phyloP scores from a whole-genome alignment of 768 basidiomycete genomes.

The Suillus hirtellus region DNA sequence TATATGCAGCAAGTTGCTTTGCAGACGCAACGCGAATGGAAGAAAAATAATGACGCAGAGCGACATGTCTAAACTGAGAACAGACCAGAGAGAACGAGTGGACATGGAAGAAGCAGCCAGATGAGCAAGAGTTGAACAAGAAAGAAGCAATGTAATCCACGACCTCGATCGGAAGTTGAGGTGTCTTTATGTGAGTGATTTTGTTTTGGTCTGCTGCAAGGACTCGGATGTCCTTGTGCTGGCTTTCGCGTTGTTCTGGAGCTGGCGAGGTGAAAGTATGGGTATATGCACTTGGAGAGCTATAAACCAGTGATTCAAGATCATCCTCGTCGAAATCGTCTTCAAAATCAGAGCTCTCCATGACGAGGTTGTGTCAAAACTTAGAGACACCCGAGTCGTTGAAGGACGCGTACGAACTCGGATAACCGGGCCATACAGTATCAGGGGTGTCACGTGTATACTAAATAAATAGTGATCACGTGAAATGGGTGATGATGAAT shows the following conservation, averaged over 20 bases:
- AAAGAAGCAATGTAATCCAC: constrained; percentile 27
- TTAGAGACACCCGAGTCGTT: constrained; percentile 19
- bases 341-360: constrained; percentile 16
- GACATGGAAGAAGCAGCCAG: constrained; percentile 36
- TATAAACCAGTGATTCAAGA: constrained; percentile 17
- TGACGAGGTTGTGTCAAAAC: background rate
- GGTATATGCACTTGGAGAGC: constrained; percentile 13
- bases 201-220: background rate
- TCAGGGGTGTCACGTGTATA: background rate
- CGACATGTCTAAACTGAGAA: constrained; percentile 41
- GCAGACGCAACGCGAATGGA: constrained; percentile 22
- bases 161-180: constrained; percentile 33
- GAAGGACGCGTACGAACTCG: constrained; percentile 7
- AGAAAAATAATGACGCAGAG: constrained; percentile 38
- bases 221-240: background rate
- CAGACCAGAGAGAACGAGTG: constrained; percentile 43
- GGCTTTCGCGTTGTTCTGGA: constrained; percentile 15
- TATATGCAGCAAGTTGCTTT: constrained; percentile 31
- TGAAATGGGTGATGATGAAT: constrained; percentile 12
- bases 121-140: constrained; percentile 20
- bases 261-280: constrained; percentile 27
- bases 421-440: background rate
- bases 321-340: constrained; percentile 14
- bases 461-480: constrained; percentile 15
- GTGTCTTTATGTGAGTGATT: constrained; percentile 7